Evolutionary conservation across 176 grass and related monocot genomes (phyloP).

Genomic region (Eleusine indica): DNA sequence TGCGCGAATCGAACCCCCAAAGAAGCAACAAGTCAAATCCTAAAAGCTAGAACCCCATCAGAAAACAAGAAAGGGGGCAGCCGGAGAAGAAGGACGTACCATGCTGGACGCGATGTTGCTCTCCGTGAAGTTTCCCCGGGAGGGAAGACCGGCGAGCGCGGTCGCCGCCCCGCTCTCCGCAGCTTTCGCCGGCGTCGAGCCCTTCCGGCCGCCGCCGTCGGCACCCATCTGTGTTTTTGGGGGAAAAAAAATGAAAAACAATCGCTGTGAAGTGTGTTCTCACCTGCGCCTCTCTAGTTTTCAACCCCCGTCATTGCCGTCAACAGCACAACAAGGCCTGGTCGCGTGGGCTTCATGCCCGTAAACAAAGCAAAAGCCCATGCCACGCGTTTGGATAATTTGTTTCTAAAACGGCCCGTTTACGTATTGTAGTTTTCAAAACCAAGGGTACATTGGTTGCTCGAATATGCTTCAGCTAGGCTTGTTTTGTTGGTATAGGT

Average conservation of each 20-base stretch:
- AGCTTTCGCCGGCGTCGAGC: slow-evolving; percentile 3
- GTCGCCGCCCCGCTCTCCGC: slow-evolving; percentile 7
- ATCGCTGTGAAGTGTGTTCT: background rate
- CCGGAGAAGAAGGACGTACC: background rate
- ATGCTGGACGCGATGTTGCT: slow-evolving; percentile 28
- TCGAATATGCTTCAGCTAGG: too few species aligned
- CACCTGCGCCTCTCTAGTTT: background rate
- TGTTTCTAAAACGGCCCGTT: too few species aligned
- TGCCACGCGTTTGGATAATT: background rate
- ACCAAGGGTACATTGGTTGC: too few species aligned
- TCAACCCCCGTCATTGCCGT: background rate
- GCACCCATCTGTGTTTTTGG: slow-evolving; percentile 24
- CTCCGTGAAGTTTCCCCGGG: slow-evolving; percentile 25
- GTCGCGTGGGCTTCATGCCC: background rate
- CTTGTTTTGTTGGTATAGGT: too few species aligned
- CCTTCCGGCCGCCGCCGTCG: slow-evolving; percentile 25
- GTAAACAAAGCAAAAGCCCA: background rate
- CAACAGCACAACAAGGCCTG: background rate
- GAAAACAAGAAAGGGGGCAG: background rate
- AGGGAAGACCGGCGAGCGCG: slow-evolving; percentile 31
- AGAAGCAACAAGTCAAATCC: background rate
- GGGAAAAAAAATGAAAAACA: background rate
- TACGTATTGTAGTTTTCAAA: too few species aligned
- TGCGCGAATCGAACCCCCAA: background rate
- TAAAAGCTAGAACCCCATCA: background rate